Percentiles rank a stretch among this genome's conserved stretches.
Conservation (phyloP, 768 basidiomycete genomes). For the Psilocybe tampanensis region DNA sequence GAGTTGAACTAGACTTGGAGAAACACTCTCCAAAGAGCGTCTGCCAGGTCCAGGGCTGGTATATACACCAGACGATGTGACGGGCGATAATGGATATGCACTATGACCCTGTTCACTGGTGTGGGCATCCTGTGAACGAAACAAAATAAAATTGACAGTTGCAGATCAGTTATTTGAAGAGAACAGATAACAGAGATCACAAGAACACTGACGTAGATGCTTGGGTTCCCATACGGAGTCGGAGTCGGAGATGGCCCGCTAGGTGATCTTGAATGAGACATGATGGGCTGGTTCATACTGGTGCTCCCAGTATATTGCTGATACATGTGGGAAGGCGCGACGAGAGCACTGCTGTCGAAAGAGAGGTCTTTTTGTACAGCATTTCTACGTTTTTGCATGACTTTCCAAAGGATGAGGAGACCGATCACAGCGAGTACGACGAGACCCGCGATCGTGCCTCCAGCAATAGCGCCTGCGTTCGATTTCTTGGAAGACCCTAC, state of each 20-base stretch:
- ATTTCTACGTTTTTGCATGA: conserved; percentile 27
- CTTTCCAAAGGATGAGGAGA: conserved; percentile 42
- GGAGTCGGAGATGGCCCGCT: conserved; percentile 13
- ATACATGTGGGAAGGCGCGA: conserved; percentile 14
- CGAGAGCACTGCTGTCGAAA: conserved; percentile 26
- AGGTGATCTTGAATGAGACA: conserved; percentile 5
- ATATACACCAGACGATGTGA: conserved; percentile 31
- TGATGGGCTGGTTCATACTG: not conserved
- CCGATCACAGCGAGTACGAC: conserved; percentile 41
- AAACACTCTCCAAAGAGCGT: conserved; percentile 33
- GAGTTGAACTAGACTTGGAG: conserved; percentile 19
- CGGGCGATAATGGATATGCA: conserved; percentile 23
- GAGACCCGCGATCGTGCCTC: conserved; percentile 59
- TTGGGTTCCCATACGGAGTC: conserved; percentile 3
- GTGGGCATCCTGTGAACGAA: not conserved
- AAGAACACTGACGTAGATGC: conserved; percentile 15
- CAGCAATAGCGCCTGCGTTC: conserved; percentile 61
- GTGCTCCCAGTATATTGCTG: conserved; percentile 10
- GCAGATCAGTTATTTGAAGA: not conserved
- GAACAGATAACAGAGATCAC: not conserved
- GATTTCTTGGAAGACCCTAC: conserved; percentile 14
- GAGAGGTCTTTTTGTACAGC: conserved; percentile 20
- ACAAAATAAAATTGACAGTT: not conserved
- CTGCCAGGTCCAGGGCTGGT: conserved; percentile 28
- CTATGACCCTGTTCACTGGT: not conserved